These are phyloP conservation scores for Cytospora piceae DNA, from an alignment of 2,329 filamentous ascomycete genomes.

Conservation along the genomic window DNA sequence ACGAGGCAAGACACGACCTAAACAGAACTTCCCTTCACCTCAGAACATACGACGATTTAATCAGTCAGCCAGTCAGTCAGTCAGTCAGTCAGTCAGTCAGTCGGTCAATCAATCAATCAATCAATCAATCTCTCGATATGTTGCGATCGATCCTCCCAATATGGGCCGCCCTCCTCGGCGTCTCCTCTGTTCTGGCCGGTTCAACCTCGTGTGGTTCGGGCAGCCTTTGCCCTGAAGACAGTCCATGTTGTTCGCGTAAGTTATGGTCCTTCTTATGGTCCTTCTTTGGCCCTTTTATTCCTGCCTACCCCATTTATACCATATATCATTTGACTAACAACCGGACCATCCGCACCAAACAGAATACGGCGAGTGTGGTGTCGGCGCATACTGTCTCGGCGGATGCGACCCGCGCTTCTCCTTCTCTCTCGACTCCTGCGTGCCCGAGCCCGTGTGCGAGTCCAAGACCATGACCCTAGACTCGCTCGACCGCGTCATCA, in stretches of 20 bases:
- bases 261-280: slow-evolving; percentile 33
- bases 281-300: background rate
- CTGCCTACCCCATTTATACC: background rate
- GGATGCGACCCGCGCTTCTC: slow-evolving; percentile 91
- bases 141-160: slow-evolving; percentile 37
- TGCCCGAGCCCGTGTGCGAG: slow-evolving; percentile 81
- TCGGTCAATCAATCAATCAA: no score
- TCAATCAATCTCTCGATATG: slow-evolving; percentile 34
- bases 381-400: slow-evolving; percentile 92
- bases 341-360: slow-evolving; percentile 29
- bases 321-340: background rate
- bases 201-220: slow-evolving; percentile 50
- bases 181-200: slow-evolving; percentile 43
- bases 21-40: no score
- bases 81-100: no score
- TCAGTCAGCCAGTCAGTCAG: no score
- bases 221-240: slow-evolving; percentile 69
- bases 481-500: slow-evolving; percentile 68
- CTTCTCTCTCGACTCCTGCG: slow-evolving; percentile 80
- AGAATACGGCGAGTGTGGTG: slow-evolving; percentile 94
- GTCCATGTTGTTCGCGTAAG: slow-evolving; percentile 83
- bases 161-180: slow-evolving; percentile 46
- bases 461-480: slow-evolving; percentile 74
- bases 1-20: no score
- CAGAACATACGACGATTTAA: no score